A percentile compares a stretch with the other conserved stretches of the same genome.
Evolutionary conservation across 1,284 basidiomycete genomes (phyloP).

Genomic region (Vanrija sp.): DNA sequence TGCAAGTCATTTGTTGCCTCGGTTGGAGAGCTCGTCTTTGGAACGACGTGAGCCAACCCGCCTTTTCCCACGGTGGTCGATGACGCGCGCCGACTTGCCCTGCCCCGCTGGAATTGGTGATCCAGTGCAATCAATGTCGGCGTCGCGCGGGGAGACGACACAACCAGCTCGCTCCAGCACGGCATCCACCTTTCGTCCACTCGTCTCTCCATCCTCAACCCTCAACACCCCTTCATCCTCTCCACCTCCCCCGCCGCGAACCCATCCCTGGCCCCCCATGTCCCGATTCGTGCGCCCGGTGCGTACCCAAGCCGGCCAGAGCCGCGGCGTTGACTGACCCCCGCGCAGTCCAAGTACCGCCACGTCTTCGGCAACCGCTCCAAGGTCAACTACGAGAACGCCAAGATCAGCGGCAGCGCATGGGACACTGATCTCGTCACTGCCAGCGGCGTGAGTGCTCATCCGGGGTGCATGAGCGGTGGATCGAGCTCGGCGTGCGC

Average conservation of each 20-base stretch:
- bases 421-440: constrained; percentile 96
- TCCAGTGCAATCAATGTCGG: not conserved
- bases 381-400: constrained; percentile 83
- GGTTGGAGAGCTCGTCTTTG: not conserved
- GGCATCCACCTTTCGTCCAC: not conserved
- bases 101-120: too few species aligned
- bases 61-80: constrained; percentile 53
- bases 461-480: too few species aligned
- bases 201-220: not conserved
- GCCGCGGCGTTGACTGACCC: constrained; percentile 1
- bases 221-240: not conserved
- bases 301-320: constrained; percentile 6
- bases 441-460: constrained; percentile 71
- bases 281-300: constrained; percentile 58
- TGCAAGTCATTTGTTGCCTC: not conserved
- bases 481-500: not conserved
- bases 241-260: not conserved
- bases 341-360: constrained; percentile 55
- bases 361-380: constrained; percentile 84
- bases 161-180: not conserved
- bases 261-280: constrained; percentile 44
- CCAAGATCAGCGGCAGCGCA: constrained; percentile 81
- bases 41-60: constrained; percentile 52
- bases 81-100: not conserved
- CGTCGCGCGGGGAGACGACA: not conserved